These are phyloP conservation scores for Coemansia sp. DNA, from an alignment of 192 early-diverging fungal genomes.

Conservation along the genomic window DNA sequence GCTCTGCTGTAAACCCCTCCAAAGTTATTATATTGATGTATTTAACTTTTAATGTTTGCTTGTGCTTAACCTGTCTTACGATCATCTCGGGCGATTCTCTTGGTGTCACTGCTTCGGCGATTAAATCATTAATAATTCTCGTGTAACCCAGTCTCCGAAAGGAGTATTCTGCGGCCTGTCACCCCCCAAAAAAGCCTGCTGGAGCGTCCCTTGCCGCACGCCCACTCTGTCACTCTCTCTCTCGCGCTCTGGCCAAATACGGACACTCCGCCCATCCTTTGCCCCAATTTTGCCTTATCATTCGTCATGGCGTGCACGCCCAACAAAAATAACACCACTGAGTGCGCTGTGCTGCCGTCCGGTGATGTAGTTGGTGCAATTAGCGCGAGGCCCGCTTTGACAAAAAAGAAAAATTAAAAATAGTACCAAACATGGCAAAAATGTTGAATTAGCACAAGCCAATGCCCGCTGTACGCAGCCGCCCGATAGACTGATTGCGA, in stretches of 20 bases:
- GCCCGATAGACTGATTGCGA: background rate
- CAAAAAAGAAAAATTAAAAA: background rate
- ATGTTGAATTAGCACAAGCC: background rate
- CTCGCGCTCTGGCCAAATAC: background rate
- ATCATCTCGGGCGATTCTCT: background rate
- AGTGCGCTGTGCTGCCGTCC: background rate
- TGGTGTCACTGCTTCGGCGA: background rate
- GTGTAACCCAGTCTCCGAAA: background rate
- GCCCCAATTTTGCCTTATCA: background rate
- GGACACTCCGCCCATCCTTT: background rate
- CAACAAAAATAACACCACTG: constrained; percentile 8
- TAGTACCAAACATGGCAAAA: background rate
- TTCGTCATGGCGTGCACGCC: background rate
- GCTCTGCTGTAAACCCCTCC: no score
- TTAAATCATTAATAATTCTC: background rate
- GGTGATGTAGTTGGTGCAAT: constrained; percentile 1
- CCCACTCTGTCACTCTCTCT: background rate
- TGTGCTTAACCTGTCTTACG: background rate
- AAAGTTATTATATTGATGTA: no score
- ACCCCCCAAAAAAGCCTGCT: background rate
- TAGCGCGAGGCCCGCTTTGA: background rate
- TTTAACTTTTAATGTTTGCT: background rate
- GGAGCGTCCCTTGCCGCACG: background rate
- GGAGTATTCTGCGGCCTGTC: background rate
- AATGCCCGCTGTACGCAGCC: background rate